Evolutionary conservation across 2,329 filamentous ascomycete species (phyloP).

Genomic region (Penicillium sp.): DNA sequence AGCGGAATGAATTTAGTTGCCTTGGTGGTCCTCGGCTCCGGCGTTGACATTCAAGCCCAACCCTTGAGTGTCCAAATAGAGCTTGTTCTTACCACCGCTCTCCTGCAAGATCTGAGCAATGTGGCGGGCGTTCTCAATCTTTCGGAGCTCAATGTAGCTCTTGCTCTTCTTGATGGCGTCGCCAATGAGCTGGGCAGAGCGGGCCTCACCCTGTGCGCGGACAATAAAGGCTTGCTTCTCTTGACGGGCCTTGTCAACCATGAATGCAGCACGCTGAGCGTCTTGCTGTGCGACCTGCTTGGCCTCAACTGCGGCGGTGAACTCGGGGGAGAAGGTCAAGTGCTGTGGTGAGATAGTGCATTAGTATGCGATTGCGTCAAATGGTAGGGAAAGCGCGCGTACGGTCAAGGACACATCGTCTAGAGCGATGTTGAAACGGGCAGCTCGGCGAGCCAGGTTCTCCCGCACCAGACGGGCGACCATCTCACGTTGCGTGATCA

Average conservation of each 20-base stretch:
- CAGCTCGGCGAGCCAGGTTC: slow-evolving; percentile 84
- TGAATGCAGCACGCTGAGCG: slow-evolving; percentile 91
- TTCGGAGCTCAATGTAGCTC: slow-evolving; percentile 92
- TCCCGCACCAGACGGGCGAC: slow-evolving; percentile 88
- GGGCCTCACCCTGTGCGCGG: slow-evolving; percentile 96
- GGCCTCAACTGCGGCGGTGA: slow-evolving; percentile 65
- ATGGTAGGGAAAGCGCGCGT: slow-evolving; percentile 34
- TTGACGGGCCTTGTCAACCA: slow-evolving; percentile 97
- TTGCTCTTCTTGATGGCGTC: slow-evolving; percentile 99
- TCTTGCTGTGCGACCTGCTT: slow-evolving; percentile 78
- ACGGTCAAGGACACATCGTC: slow-evolving; percentile 97
- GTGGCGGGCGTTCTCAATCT: slow-evolving; percentile 90
- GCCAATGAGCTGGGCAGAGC: slow-evolving; percentile 94
- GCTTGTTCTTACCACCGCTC: slow-evolving; percentile 79
- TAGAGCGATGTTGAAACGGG: slow-evolving; percentile 93
- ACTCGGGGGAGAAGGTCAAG: slow-evolving; percentile 66
- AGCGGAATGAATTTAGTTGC: slow-evolving; percentile 30
- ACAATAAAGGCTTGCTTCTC: slow-evolving; percentile 99
- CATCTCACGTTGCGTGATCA: slow-evolving; percentile 98
- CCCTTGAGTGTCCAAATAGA: slow-evolving; percentile 87
- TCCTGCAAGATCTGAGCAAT: slow-evolving; percentile 89
- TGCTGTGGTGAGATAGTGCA: slow-evolving; percentile 44
- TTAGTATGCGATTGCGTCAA: slow-evolving; percentile 5
- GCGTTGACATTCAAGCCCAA: slow-evolving; percentile 78
- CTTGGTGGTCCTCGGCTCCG: slow-evolving; percentile 28